Conservation (phyloP, 352 stramenopile genomes). For the Globisporangium camurandrum region DNA sequence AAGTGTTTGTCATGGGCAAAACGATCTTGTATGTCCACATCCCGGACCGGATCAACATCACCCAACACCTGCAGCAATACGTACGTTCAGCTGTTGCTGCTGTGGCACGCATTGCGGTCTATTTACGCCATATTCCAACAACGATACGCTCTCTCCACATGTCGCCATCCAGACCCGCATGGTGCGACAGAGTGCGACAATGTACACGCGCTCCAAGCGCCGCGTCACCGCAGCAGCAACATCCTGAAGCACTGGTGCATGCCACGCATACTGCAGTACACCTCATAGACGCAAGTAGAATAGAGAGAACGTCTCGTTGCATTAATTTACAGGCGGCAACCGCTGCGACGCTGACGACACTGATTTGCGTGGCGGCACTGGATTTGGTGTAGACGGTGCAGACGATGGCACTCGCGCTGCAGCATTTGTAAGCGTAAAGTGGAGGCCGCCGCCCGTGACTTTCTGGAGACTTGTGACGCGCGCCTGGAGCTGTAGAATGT, state of each 20-base stretch:
- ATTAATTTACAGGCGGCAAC: constrained; percentile 51
- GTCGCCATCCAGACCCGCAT: constrained; percentile 43
- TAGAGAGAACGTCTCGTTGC: too few species aligned
- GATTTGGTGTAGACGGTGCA: too few species aligned
- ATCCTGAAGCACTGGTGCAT: neutral
- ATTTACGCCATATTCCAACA: neutral
- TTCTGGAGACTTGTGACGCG: constrained; percentile 58
- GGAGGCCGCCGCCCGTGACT: constrained; percentile 41
- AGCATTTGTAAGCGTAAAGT: constrained; percentile 37
- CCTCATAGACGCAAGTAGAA: too few species aligned
- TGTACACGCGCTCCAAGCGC: constrained; percentile 76
- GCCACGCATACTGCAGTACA: too few species aligned
- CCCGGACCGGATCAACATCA: constrained; percentile 79
- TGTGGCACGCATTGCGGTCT: too few species aligned
- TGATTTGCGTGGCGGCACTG: neutral
- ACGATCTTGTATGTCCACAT: constrained; percentile 85
- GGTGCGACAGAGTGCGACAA: constrained; percentile 68
- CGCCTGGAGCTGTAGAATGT: constrained; percentile 69
- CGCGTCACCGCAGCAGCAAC: neutral
- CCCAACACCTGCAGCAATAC: constrained; percentile 72
- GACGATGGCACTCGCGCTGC: constrained; percentile 13
- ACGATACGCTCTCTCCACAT: neutral
- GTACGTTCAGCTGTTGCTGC: constrained; percentile 26
- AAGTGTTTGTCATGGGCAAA: constrained; percentile 85
- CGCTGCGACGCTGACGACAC: constrained; percentile 21